These are phyloP conservation scores for Aspergillus diversus DNA, from an alignment of 495 filamentous ascomycete genomes.

Conservation along the genomic window DNA sequence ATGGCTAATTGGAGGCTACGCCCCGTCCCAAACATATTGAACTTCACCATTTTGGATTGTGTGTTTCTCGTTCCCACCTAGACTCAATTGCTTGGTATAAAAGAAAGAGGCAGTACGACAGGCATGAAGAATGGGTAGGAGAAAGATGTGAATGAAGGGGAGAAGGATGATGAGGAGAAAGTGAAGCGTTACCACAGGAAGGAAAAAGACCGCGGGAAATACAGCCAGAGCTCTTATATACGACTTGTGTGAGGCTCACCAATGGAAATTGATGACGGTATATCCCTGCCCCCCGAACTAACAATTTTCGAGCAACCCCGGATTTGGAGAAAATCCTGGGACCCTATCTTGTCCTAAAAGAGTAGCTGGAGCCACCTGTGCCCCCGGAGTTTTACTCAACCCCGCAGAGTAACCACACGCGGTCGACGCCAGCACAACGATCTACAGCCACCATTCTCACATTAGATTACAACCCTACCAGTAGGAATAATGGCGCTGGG, in stretches of 20 bases:
- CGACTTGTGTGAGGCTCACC: not conserved
- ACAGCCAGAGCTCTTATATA: conserved; percentile 1
- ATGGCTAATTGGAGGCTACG: conserved; percentile 26
- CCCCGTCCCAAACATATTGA: conserved; percentile 27
- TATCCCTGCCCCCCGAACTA: not conserved
- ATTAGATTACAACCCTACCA: conserved; percentile 2
- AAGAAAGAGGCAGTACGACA: not conserved
- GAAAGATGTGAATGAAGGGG: not conserved
- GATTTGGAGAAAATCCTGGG: not conserved
- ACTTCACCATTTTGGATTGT: conserved; percentile 15
- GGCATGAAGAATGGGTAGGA: not conserved
- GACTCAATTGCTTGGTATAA: not conserved
- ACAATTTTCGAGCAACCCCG: not conserved
- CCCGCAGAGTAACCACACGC: conserved; percentile 4
- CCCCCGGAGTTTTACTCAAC: conserved; percentile 16
- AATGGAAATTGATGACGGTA: conserved; percentile 4
- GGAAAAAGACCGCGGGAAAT: not conserved
- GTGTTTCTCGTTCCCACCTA: not conserved
- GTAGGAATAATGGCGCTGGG: conserved; percentile 1
- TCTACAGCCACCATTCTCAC: conserved; percentile 7
- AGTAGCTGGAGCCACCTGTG: conserved; percentile 25
- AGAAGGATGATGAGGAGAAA: not conserved
- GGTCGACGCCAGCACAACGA: conserved; percentile 5
- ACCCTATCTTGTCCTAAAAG: conserved; percentile 10
- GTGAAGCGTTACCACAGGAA: not conserved